These are phyloP conservation scores for Ustilago loliicola DNA, from an alignment of 1,284 basidiomycete species.

Conservation along the genomic window DNA sequence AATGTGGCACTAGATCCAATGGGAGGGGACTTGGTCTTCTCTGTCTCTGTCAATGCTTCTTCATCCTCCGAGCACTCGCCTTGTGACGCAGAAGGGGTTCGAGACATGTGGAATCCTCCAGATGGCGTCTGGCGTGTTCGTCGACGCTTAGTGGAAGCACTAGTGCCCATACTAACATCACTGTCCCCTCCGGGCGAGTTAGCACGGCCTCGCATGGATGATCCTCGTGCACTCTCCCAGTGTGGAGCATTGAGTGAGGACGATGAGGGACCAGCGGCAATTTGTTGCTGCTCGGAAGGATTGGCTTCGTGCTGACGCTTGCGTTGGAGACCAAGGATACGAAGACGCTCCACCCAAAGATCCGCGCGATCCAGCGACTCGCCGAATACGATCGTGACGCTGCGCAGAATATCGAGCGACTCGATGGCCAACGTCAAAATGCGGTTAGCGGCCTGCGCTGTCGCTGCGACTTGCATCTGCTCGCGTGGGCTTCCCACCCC, in stretches of 20 bases:
- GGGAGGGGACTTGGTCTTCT: slow-evolving; percentile 28
- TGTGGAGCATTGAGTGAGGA: slow-evolving; percentile 19
- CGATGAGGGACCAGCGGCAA: slow-evolving; percentile 28
- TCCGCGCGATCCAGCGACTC: slow-evolving; percentile 90
- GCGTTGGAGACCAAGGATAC: slow-evolving; percentile 59
- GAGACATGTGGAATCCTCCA: slow-evolving; percentile 46
- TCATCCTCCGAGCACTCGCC: slow-evolving; percentile 41
- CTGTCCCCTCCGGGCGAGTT: slow-evolving; percentile 45
- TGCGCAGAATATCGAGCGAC: slow-evolving; percentile 89
- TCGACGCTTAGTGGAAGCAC: slow-evolving; percentile 52
- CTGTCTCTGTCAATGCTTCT: slow-evolving; percentile 47
- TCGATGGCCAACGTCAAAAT: slow-evolving; percentile 88
- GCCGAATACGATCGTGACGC: slow-evolving; percentile 86
- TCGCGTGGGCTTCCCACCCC: slow-evolving; percentile 39
- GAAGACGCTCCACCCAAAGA: slow-evolving; percentile 76
- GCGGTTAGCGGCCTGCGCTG: slow-evolving; percentile 79
- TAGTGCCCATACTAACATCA: slow-evolving; percentile 56
- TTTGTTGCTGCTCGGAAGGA: slow-evolving; percentile 27
- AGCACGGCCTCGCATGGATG: slow-evolving; percentile 41
- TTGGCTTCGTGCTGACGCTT: slow-evolving; percentile 61
- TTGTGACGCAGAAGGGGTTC: slow-evolving; percentile 35
- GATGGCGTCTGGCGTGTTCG: slow-evolving; percentile 31
- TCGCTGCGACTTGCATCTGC: slow-evolving; percentile 55
- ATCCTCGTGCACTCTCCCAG: slow-evolving; percentile 52
- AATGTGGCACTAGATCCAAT: slow-evolving; percentile 16